Conservation (phyloP, 2,329 filamentous ascomycete species). For the Aspergillus pseudoterreus region DNA sequence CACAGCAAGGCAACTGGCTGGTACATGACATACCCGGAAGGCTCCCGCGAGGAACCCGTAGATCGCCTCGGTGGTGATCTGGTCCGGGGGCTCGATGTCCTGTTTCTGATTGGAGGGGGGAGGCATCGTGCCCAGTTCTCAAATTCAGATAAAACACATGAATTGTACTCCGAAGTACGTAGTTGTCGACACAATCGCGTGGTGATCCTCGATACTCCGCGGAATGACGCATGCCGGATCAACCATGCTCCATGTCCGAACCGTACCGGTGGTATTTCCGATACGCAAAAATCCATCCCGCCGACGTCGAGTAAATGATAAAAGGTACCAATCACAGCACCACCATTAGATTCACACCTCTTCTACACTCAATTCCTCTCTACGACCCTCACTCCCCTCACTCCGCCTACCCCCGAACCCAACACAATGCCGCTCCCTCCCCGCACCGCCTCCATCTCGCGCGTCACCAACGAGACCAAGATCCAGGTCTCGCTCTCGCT, state of each 20-base stretch:
- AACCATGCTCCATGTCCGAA: conserved; percentile 7
- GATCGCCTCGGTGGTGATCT: conserved; percentile 39
- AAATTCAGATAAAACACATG: background rate
- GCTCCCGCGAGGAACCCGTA: conserved; percentile 43
- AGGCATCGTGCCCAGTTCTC: conserved; percentile 30
- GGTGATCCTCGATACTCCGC: background rate
- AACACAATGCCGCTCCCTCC: conserved; percentile 43
- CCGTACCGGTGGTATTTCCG: background rate
- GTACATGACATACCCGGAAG: conserved; percentile 35
- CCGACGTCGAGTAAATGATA: background rate
- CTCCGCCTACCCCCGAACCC: background rate
- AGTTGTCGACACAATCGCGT: background rate
- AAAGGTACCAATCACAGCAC: background rate
- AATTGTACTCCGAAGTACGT: too few relatives aligned
- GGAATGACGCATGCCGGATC: conserved; percentile 12
- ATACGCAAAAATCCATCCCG: background rate
- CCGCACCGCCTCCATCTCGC: conserved; percentile 74
- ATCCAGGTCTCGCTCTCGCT: conserved; percentile 90
- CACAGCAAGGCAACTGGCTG: background rate
- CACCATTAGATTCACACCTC: background rate
- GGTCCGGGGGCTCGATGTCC: conserved; percentile 40
- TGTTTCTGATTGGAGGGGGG: conserved; percentile 37
- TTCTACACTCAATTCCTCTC: background rate
- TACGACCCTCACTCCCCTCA: background rate
- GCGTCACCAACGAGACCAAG: conserved; percentile 97